These are phyloP conservation scores for Boletus edulis DNA, from an alignment of 768 basidiomycete genomes.

Conservation along the genomic window DNA sequence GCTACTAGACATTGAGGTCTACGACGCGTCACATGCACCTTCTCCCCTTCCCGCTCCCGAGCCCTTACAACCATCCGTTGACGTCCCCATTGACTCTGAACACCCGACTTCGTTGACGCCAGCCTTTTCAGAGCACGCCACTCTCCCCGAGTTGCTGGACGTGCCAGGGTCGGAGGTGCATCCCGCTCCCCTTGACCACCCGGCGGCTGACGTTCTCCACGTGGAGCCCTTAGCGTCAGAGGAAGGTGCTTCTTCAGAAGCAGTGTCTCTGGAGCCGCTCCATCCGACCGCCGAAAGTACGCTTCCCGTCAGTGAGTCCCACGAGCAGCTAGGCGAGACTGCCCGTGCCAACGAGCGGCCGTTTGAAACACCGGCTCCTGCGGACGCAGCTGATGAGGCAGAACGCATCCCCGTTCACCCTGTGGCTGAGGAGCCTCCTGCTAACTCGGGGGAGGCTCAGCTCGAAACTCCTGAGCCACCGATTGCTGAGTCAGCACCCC, in stretches of 20 bases:
- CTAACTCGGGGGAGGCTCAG: slow-evolving; percentile 9
- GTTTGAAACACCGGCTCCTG: slow-evolving; percentile 3
- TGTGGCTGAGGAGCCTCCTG: slow-evolving; percentile 2
- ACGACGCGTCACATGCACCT: slow-evolving; percentile 35
- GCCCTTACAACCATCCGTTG: slow-evolving; percentile 13
- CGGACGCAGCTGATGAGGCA: slow-evolving; percentile 2
- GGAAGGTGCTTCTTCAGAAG: slow-evolving; percentile 9
- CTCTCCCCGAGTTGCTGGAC: slow-evolving; percentile 2
- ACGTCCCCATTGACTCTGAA: slow-evolving; percentile 18
- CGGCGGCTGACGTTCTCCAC: slow-evolving; percentile 12
- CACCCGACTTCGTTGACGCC: not conserved
- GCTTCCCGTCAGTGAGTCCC: slow-evolving; percentile 20
- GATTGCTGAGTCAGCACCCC: slow-evolving; percentile 9
- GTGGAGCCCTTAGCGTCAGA: slow-evolving; percentile 13
- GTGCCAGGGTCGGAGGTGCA: slow-evolving; percentile 14
- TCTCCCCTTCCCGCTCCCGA: slow-evolving; percentile 25
- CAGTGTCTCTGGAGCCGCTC: not conserved
- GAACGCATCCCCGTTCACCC: not conserved
- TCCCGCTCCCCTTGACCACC: slow-evolving; percentile 14
- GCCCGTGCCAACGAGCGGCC: slow-evolving; percentile 2
- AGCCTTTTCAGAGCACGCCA: slow-evolving; percentile 3
- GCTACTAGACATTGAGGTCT: slow-evolving; percentile 39
- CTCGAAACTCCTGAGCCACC: slow-evolving; percentile 8
- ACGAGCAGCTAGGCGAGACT: slow-evolving; percentile 11
- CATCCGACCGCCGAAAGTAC: slow-evolving; percentile 9